Evolutionary conservation across 306 rosid species (phyloP), one percentile per base, ranked within the genome.

Genomic region (Ziziphus jujuba): DNA sequence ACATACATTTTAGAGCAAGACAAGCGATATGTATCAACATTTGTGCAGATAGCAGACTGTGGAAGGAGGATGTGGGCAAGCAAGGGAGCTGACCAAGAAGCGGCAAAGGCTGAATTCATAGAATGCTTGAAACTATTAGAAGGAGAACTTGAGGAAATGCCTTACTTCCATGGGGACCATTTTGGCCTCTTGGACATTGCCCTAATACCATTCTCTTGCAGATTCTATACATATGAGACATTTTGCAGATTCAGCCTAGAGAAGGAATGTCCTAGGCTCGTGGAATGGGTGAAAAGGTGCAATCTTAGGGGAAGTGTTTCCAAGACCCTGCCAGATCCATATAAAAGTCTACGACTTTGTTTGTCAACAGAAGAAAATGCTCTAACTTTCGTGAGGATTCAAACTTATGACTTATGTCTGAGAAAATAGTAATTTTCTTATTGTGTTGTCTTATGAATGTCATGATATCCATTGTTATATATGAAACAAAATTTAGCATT

Each of bases 241-340:
- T 62, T 45, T 11, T 61, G 71, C 8, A 75, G 61, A 40, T 61
- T 75, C 53, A 61, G 59, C 10, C 15, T 68, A 5, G 60, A 69
- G n/a, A 53, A 53, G 44, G 65, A 53, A 55, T 44, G 54, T 59
- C 79, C 65, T 9, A 44, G 61, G 63, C 38, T 68, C 16, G 21
- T 61, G 23, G 70, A 53, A 23, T 68, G 70, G 79, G 69, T 28
- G 0, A 61, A 45, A 19, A 75, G 69, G 63, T 75, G 65, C 55
- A 6, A 35, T 62, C 34, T 59, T 14, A 75, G 50, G 23, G 55
- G 22, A 51, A 53, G 70, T 34, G 74, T 68, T 12, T 56, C 74
- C 52, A 61, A 75, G 65, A 52, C 38, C 15, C 79, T 82, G 49
- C 87, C 83, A 44, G 72, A 63, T 20, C 81, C 67, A 56, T 12